Base-by-base conservation (phyloP, 2,329 filamentous ascomycete species). In the Mariannaea elegans region DNA sequence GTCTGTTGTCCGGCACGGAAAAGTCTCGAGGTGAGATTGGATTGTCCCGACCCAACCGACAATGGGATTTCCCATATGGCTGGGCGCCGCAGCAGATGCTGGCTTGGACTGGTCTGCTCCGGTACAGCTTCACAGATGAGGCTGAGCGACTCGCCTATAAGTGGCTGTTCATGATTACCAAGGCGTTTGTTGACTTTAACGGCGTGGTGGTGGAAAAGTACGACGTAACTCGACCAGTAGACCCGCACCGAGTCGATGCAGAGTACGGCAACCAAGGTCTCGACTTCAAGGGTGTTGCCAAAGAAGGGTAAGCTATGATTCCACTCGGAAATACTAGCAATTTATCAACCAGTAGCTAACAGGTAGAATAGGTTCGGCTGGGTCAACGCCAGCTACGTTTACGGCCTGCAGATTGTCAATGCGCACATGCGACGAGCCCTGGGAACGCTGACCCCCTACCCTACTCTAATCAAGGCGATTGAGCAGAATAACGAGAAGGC, bases 21-120 rank as follows among this genome's bases (percentile, higher is more conserved):
- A 87, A 93, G 76, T 97, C 93, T 54, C 91, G 95, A 42, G 95
- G 95, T 38, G 81, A 83, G 29, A 82, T 97, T 62, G 89, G 91
- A 12, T 78, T 97, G 36, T 87, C 94, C 68, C 86, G 94, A 46
- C 95, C 95, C 7, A 98, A 97, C 76, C 88, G 95, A 68, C 95
- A 99, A 75, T 99, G 95, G 95, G 95, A 99, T 75, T 98, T 93
- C 75, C 95, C 95, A 0, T 98, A 95, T 73, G 95, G 95, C 60
- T 99, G 95, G 95, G 95, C 95, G 55, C 95, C 95, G 29, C 95
- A 99, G 81, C 95, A 99, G 81, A 98, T 99, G 80, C 87, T 99
- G 39, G 94, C 95, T 1, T 99, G 95, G 95, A 94, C 92, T 1
- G 95, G 94, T 3, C 81, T 99, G 59, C 86, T 93, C 71, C 90